Conservation (phyloP, 2,329 filamentous ascomycete genomes). For the Phialophora verrucosa region DNA sequence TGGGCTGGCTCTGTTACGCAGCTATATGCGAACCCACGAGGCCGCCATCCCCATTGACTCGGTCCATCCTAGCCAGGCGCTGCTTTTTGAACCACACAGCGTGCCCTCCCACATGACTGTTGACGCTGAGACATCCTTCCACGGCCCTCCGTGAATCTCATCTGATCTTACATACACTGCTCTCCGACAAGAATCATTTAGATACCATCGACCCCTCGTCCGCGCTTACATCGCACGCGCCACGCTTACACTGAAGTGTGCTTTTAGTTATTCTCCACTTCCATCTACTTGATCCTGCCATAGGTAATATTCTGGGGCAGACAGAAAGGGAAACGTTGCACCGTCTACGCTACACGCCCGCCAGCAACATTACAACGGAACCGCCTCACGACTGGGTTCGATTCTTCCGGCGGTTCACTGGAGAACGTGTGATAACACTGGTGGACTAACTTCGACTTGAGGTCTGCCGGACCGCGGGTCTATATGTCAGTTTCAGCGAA, state of each 20-base stretch:
- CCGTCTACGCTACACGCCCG: neutral
- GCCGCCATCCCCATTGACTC: conserved; percentile 23
- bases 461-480: neutral
- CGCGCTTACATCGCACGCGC: conserved; percentile 9
- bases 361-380: neutral
- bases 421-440: neutral
- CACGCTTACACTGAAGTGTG: neutral
- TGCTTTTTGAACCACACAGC: neutral
- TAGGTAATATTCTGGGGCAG: neutral
- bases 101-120: conserved; percentile 5
- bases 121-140: conserved; percentile 2
- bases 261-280: neutral
- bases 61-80: conserved; percentile 3
- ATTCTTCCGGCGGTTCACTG: neutral
- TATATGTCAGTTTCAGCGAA: neutral
- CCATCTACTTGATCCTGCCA: neutral
- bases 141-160: conserved; percentile 9
- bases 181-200: conserved; percentile 3
- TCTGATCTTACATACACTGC: conserved; percentile 10
- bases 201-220: conserved; percentile 10
- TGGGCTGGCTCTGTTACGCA: conserved; percentile 14
- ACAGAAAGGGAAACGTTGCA: neutral
- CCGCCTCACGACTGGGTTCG: neutral
- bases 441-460: neutral
- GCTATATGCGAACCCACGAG: conserved; percentile 21